Percentiles rank a stretch among this genome's conserved stretches.
These are phyloP conservation scores for Cnidoscolus chayamansa DNA, from an alignment of 441 rosid species.

Conservation along the genomic window DNA sequence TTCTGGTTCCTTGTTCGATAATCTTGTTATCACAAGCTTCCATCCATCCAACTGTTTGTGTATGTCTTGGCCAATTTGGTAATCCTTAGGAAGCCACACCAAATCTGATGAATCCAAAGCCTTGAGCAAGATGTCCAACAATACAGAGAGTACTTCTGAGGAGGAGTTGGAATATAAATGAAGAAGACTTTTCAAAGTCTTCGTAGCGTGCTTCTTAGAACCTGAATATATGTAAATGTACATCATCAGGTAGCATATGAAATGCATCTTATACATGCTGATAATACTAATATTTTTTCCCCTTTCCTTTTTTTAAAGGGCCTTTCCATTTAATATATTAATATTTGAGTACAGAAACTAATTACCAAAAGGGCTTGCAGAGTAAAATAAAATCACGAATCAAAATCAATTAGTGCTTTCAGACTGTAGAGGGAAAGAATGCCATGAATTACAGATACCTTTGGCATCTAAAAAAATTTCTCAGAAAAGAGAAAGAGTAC, in stretches of 20 bases:
- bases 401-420: no score
- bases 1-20: conserved; percentile 76
- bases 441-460: no score
- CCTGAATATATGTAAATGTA: conserved; percentile 42
- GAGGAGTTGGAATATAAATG: conserved; percentile 66
- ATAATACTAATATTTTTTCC: background rate
- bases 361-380: background rate
- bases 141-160: conserved; percentile 62
- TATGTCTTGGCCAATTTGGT: conserved; percentile 29
- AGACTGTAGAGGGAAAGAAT: no score
- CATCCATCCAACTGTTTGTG: conserved; percentile 47
- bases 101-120: conserved; percentile 48
- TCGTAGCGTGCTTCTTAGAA: conserved; percentile 46
- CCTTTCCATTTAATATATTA: background rate
- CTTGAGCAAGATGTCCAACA: conserved; percentile 60
- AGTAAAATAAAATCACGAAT: background rate
- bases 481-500: background rate
- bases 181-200: conserved; percentile 52
- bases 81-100: conserved; percentile 36
- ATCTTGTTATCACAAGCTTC: conserved; percentile 54
- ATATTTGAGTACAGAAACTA: background rate
- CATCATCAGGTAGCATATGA: conserved; percentile 5
- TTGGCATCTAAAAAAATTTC: background rate
- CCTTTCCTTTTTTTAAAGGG: background rate
- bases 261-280: conserved; percentile 8